Percentiles rank a stretch among this genome's conserved stretches.
phyloP scores from a whole-genome alignment of 768 basidiomycete species.

The Ramaria sp. region DNA sequence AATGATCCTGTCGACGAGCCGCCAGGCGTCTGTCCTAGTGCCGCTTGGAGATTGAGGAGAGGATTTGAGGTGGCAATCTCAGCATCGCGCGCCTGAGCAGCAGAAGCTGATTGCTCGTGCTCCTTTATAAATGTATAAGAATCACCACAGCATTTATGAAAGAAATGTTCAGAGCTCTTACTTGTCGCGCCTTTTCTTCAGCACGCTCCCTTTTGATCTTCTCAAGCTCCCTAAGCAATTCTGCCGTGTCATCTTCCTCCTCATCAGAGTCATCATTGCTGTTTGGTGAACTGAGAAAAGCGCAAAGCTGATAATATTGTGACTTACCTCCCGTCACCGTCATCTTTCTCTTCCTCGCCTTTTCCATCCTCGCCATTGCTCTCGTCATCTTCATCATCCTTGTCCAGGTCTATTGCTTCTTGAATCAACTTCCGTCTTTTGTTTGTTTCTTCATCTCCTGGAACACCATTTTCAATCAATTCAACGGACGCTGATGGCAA shows the following conservation, averaged over 20 bases:
- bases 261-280: constrained; percentile 38
- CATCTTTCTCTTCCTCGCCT: constrained; percentile 25
- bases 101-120: constrained; percentile 53
- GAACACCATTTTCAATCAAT: constrained; percentile 30
- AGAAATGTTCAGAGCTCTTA: constrained; percentile 11
- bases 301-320: neutral
- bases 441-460: constrained; percentile 43
- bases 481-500: constrained; percentile 24
- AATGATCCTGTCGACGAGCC: constrained; percentile 78
- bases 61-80: constrained; percentile 86
- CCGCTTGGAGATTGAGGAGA: constrained; percentile 81
- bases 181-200: constrained; percentile 71
- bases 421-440: constrained; percentile 85
- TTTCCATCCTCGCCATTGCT: constrained; percentile 10
- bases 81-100: constrained; percentile 56
- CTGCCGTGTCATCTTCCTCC: constrained; percentile 88
- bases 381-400: constrained; percentile 71
- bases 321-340: constrained; percentile 19
- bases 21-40: constrained; percentile 63
- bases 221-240: constrained; percentile 91
- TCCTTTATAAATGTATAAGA: constrained; percentile 33
- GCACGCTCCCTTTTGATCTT: constrained; percentile 96
- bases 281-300: neutral
- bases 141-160: neutral
- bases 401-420: constrained; percentile 79